Evolutionary conservation across 176 grass and related monocot genomes (phyloP).

Genomic region (Panicum miliaceum): DNA sequence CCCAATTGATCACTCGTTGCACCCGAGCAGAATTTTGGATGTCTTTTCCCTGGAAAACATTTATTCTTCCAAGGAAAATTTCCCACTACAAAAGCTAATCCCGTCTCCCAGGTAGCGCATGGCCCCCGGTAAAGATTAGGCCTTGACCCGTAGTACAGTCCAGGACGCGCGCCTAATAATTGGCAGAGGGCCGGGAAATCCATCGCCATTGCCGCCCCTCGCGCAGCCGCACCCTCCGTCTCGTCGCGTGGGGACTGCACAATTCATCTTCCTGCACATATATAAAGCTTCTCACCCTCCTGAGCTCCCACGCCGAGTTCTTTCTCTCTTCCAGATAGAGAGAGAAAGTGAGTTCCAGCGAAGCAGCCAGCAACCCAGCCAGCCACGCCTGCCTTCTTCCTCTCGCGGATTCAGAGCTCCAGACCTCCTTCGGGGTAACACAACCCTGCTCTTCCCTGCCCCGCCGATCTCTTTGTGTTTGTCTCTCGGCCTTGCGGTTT

Average conservation of each 20-base stretch:
- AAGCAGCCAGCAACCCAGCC: background rate
- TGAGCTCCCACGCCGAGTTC: background rate
- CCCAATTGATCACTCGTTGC: background rate
- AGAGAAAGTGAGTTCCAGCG: background rate
- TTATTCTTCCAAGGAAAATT: background rate
- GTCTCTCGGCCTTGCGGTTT: background rate
- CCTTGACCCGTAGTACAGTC: constrained; percentile 31
- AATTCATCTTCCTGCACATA: background rate
- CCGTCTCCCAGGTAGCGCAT: background rate
- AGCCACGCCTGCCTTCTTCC: background rate
- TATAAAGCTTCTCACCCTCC: constrained; percentile 36
- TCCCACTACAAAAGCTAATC: background rate
- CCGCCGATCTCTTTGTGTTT: background rate
- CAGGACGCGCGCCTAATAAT: constrained; percentile 16
- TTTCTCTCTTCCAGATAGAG: background rate
- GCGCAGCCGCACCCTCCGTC: background rate
- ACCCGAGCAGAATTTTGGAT: background rate
- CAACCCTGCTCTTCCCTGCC: background rate
- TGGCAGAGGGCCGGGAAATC: constrained; percentile 10
- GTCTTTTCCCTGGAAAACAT: background rate
- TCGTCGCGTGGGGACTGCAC: background rate
- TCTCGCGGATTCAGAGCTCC: background rate
- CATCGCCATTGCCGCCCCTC: constrained; percentile 39
- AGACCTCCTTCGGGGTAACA: constrained; percentile 1
- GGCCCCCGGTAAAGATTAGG: constrained; percentile 28